Evolutionary conservation across 768 basidiomycete species (phyloP), one percentile per base, ranked within the genome.

Genomic region (Leccinum arenicola): DNA sequence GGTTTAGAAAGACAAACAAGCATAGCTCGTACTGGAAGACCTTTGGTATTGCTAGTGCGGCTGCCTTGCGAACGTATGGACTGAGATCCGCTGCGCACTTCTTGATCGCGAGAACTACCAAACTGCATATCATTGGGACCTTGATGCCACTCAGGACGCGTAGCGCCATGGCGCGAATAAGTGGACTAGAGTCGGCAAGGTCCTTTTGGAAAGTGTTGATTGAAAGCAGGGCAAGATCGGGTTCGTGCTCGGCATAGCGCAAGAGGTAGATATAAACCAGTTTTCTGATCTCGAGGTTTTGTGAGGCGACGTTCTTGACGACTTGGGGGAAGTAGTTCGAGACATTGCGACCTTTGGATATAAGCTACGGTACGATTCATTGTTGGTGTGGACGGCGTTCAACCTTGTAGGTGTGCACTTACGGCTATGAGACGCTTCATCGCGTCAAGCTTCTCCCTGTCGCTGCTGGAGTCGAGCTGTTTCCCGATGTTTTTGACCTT

Each of bases 131-230:
- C 80, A 93, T 90, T 8, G 89, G 87, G 1, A 98, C 90, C 61
- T 86, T 85, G 71, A 99, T 96, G 7, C 93, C 91, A 57, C 92
- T 91, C 47, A 99, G 80, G 2, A 98, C 95, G 25, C 95, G 83
- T 58, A 99, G 77, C 3, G 96, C 95, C 92, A 98, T 96, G 12
- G 95, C 94, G 21, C 97, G 87, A 59, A 98, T 98, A 66, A 97
- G 84, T 0, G 95, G 96, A 61, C 89, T 97, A 33, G 87, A 78
- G 68, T 98, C 97, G 4, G 88, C 86, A 31, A 99, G 80, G 75
- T 99, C 97, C 74, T 93, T 93, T 73, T 99, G 97, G 70, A 98
- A 98, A 1, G 96, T 96, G 76, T 99, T 99, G 78, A 99, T 96
- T 3, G 95, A 95, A 31, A 99, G 81, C 52, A 99, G 76, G 1